Base-by-base conservation (phyloP, 2,329 filamentous ascomycete species). In the Alternaria ventricosa region DNA sequence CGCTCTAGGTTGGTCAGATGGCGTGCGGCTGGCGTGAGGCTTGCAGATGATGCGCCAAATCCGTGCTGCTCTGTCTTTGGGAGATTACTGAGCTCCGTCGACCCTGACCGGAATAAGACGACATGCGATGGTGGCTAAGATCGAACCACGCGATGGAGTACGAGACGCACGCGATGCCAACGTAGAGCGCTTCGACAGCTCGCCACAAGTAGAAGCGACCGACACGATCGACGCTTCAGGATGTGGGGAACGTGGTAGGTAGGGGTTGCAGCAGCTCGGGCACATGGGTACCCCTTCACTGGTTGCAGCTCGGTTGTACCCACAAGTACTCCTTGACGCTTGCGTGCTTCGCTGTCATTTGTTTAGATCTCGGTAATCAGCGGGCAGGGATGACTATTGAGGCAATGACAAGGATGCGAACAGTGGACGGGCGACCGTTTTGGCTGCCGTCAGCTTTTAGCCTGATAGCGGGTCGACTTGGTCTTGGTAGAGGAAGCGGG, bases 241-340 rank as follows among this genome's bases (percentile, higher is more conserved):
- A 72, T 75, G 72, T 76, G 74, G 74, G 70, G 73, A 75, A 76
- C 66, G 64, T 67, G 64, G 64, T 67, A 61, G 63, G 62, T 66
- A 68, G 65, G 68, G 65, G 61, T 64, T 56, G 23, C 22, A 25
- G 23, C 54, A 27, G 61, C 53, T 62, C 57, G 64, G 54, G 60
- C 62, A 55, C 69, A 71, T 67, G 72, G 70, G 63, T 68, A 50
- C 64, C 63, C 59, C 70, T 63, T 60, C 62, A 50, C 45, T 30
- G 60, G 55, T 54, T 55, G 54, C 54, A 61, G 53, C 46, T 60
- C 59, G 61, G 65, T 63, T 73, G 74, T 77, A 75, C 69, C 71
- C 67, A 60, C 44, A 73, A 66, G 75, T 75, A 76, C 63, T 54
- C 33, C 49, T 67, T 46, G 57, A 66, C 59, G 50, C 45, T 47